These are phyloP conservation scores for Chrysoporthe puriensis DNA, from an alignment of 2,329 filamentous ascomycete species.

Conservation along the genomic window DNA sequence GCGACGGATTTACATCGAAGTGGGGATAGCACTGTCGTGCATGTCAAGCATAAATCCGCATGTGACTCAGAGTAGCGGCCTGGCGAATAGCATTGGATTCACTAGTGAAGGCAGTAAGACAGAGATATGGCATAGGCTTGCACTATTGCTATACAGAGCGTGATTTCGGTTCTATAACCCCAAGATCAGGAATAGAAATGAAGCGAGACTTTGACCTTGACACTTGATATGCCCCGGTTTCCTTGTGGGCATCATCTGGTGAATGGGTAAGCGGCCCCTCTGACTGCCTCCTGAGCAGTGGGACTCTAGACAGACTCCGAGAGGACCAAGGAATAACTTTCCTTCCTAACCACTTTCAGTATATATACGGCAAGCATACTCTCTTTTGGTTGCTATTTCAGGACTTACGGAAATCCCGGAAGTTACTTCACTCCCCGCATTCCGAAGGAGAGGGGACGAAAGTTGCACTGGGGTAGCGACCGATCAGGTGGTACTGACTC, in stretches of 20 bases:
- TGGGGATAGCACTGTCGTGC: not conserved
- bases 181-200: not conserved
- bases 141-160: not conserved
- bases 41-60: no score
- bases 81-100: not conserved
- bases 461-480: no score
- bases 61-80: not conserved
- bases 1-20: not conserved
- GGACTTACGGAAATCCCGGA: not conserved
- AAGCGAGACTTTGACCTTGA: not conserved
- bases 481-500: not conserved
- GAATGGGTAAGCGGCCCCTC: no score
- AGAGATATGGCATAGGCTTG: not conserved
- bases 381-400: not conserved
- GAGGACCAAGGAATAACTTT: not conserved
- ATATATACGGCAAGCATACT: no score
- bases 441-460: not conserved
- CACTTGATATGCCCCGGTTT: not conserved
- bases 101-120: no score
- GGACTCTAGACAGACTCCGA: no score
- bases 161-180: not conserved
- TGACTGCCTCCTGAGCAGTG: no score
- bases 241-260: not conserved
- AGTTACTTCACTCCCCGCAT: not conserved
- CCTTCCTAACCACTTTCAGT: no score